phyloP scores from a whole-genome alignment of 352 stramenopile species.

The Pseudoperonospora humuli region DNA sequence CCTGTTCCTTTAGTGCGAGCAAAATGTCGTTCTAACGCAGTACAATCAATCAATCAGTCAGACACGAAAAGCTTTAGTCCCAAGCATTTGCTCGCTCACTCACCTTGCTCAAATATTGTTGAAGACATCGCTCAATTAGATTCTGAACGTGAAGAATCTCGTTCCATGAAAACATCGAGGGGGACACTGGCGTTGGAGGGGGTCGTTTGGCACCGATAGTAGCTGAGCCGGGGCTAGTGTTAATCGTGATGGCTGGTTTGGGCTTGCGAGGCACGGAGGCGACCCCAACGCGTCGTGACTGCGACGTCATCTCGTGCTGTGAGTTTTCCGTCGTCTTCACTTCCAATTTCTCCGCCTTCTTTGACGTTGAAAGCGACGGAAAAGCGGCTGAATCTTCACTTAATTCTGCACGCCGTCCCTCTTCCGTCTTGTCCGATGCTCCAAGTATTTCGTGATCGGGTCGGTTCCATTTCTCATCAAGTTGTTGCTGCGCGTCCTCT shows the following conservation, averaged over 20 bases:
- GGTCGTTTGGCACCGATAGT: conserved; percentile 20
- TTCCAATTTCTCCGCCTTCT: conserved; percentile 6
- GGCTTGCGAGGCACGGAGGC: conserved; percentile 16
- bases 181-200: conserved; percentile 18
- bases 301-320: conserved; percentile 3
- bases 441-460: neutral
- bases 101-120: conserved; percentile 88
- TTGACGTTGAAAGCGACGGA: neutral
- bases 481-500: conserved; percentile 8
- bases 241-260: conserved; percentile 32
- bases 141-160: conserved; percentile 87
- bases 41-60: neutral
- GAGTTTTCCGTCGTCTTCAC: conserved; percentile 4
- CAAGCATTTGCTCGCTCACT: neutral
- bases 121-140: conserved; percentile 85
- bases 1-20: conserved; percentile 51
- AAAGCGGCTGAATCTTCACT: conserved; percentile 4
- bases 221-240: conserved; percentile 13
- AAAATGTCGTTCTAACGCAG: conserved; percentile 50
- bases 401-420: conserved; percentile 15
- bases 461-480: conserved; percentile 10
- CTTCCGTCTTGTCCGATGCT: conserved; percentile 9
- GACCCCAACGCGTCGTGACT: conserved; percentile 10
- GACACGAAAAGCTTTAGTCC: neutral
- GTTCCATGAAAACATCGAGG: conserved; percentile 71